Base-by-base conservation (phyloP, 108 stramenopile genomes). In the Pseudonitzschia delicatissima region DNA sequence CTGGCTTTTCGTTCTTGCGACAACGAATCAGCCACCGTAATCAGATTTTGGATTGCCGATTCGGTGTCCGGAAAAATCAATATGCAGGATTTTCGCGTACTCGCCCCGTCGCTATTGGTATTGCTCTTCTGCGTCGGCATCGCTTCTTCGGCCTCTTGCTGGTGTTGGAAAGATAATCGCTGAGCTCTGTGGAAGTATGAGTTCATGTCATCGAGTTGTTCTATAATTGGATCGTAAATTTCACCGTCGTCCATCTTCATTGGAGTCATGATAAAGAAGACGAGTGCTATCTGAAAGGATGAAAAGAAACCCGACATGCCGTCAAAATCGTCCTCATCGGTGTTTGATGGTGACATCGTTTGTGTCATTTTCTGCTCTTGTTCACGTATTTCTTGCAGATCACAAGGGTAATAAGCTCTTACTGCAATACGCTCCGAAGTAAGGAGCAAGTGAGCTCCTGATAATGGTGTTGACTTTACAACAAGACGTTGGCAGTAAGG, bases 51-150 rank as follows among this genome's bases (percentile, higher is more conserved):
- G 5, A 69, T 13, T 17, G 68, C 60, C 17, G 59, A 45, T 11
- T 69, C 26, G 12, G 47, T 52, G 15, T 60, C 59, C 2, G 68
- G 68, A 48, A 69, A 26, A 25, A 69, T 15, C 1, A 69, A 18
- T 21, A 69, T 39, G n/a, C n/a, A n/a, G n/a, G n/a, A n/a, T n/a
- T n/a, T n/a, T n/a, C n/a, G n/a, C n/a, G n/a, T n/a, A n/a, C n/a
- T n/a, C n/a, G n/a, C n/a, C n/a, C n/a, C n/a, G n/a, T n/a, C n/a
- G n/a, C n/a, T n/a, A n/a, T n/a, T n/a, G 29, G 60, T 59, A 15
- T 39, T 20, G 32, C 18, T 61, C 32, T 40, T 37, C 8, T 61
- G 7, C 21, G 15, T 61, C 5, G n/a, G 20, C 11, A 5, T 33
- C 50, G n/a, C 11, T 32, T 15, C 23, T 36, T 21, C 28, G 13